phyloP scores from a whole-genome alignment of 1,139 yeast genomes.

The Yarrowia galli region DNA sequence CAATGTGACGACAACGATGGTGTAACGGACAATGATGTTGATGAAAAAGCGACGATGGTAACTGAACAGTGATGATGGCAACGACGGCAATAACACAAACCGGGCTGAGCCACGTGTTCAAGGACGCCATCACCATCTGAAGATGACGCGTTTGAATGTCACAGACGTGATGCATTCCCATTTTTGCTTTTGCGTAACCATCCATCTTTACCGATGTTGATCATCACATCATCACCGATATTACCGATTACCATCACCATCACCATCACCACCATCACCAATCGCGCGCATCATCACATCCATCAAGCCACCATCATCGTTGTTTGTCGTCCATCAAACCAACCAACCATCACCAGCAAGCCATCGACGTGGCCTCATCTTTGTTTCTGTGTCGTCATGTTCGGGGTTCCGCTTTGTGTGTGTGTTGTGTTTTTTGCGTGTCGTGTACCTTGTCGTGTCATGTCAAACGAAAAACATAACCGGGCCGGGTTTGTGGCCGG shows the following conservation, averaged over 20 bases:
- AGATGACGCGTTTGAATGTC: not conserved
- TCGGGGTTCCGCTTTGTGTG: not conserved
- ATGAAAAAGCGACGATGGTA: too few relatives aligned
- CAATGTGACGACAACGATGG: too few relatives aligned
- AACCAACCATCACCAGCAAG: not conserved
- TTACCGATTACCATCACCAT: not conserved
- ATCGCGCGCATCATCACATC: not conserved
- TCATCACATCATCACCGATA: not conserved
- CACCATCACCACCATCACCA: not conserved
- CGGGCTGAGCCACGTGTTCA: conserved; percentile 2
- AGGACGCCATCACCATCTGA: not conserved
- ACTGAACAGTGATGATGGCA: too few relatives aligned
- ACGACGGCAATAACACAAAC: not conserved
- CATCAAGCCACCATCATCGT: not conserved
- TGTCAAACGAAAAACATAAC: not conserved
- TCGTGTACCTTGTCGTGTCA: conserved; percentile 2
- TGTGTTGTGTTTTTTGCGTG: not conserved
- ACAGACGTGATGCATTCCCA: not conserved
- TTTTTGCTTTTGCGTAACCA: not conserved
- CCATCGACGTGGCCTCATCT: not conserved
- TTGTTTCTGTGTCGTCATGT: not conserved
- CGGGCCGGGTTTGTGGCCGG: not conserved
- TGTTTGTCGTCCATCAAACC: not conserved
- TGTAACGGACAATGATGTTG: too few relatives aligned
- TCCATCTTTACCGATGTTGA: not conserved